Evolutionary conservation across 1,284 basidiomycete species (phyloP).

Genomic region (Amylostereum chailletii): DNA sequence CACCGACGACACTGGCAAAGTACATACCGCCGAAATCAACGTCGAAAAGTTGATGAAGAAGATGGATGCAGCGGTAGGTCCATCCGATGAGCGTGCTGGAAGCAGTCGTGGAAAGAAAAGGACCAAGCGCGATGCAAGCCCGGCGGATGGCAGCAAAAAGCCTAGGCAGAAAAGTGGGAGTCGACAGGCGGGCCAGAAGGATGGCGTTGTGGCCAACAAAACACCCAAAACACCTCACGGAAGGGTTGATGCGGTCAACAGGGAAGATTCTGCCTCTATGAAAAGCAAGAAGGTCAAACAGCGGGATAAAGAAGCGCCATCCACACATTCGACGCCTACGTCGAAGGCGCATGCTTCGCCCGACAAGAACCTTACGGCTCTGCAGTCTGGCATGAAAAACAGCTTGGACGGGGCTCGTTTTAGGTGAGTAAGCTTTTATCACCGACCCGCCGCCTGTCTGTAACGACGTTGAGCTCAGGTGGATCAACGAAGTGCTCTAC

Average conservation of each 20-base stretch:
- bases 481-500: slow-evolving; percentile 86
- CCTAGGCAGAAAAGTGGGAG: slow-evolving; percentile 10
- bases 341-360: slow-evolving; percentile 2
- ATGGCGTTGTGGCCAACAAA: not conserved
- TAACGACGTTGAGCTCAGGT: slow-evolving; percentile 30
- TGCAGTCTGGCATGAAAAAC: slow-evolving; percentile 71
- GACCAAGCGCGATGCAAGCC: slow-evolving; percentile 1
- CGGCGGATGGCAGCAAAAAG: slow-evolving; percentile 1
- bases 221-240: slow-evolving; percentile 8
- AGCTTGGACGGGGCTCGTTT: slow-evolving; percentile 81
- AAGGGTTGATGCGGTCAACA: too few relatives aligned
- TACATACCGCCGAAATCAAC: slow-evolving; percentile 51
- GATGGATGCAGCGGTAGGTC: slow-evolving; percentile 27
- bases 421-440: slow-evolving; percentile 38
- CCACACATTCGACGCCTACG: not conserved
- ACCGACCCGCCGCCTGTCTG: slow-evolving; percentile 4
- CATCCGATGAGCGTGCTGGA: slow-evolving; percentile 11
- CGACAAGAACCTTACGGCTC: slow-evolving; percentile 43
- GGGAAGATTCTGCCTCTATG: not conserved
- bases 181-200: slow-evolving; percentile 8
- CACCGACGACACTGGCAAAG: slow-evolving; percentile 28
- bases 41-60: slow-evolving; percentile 72
- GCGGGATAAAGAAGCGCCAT: too few relatives aligned
- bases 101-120: slow-evolving; percentile 6
- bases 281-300: slow-evolving; percentile 11